Base-by-base conservation (phyloP, 352 stramenopile genomes). In the Thraustotheca clavata region DNA sequence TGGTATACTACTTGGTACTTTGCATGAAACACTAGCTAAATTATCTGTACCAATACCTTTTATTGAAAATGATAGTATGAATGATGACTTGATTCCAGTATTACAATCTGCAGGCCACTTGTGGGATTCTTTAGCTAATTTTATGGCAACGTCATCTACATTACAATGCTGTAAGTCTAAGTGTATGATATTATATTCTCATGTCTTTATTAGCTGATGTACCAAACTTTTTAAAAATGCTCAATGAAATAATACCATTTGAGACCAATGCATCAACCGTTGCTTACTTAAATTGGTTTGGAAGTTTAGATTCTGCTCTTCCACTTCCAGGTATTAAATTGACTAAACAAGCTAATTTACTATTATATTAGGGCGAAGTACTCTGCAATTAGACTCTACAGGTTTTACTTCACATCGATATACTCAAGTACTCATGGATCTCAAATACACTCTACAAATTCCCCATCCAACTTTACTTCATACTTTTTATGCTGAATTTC, bases 391-490 rank as follows among this genome's bases (percentile, higher is more conserved):
- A 5, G 76, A 95, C 59, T 91, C 92, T 8, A 84, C 80, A 36
- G 91, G 98, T 12, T 87, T 99, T 54, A 83, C 90, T 14, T 89
- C 97, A 67, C 87, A 96, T 18, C 80, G 96, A 22, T 99, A 99
- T 62, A 96, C 93, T 68, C 96, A 91, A 16, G 95, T 97, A 2
- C 85, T 99, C n/a, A 76, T 96, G 38, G 96, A 99, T 79, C 77
- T 99, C 36, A 97, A 98, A 35, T 99, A 98, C 69, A 94, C 98
- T 8, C 76, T 99, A 12, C 97, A 98, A 73, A 98, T 99, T 24
- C 84, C 96, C 57, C 57, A 65, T 24, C n/a, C 22, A 22, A 16
- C 27, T 7, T 41, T 65, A 16, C 11, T 65, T 16, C 20, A 9
- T 18, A 12, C 20, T n/a, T 65, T 50, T 40, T 20, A 4, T 8